Evolutionary conservation across 1,139 yeast genomes (phyloP).

Genomic region (Torulaspora globosa): DNA sequence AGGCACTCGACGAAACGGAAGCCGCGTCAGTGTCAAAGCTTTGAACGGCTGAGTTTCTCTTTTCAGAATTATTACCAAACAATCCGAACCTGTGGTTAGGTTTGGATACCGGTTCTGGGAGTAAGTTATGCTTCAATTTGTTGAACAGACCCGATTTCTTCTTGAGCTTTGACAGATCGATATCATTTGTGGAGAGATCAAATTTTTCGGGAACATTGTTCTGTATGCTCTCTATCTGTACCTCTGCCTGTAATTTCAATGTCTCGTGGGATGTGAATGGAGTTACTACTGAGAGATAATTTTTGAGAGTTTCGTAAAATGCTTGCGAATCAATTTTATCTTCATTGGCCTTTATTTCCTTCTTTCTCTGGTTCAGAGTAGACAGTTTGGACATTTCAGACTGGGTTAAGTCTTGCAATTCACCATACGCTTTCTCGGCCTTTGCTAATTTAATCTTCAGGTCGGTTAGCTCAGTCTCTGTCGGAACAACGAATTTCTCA

Average conservation of each 20-base stretch:
- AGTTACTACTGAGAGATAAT: conserved; percentile 53
- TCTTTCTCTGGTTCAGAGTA: conserved; percentile 38
- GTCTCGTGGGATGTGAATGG: conserved; percentile 73
- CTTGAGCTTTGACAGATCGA: conserved; percentile 54
- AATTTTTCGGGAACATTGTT: conserved; percentile 48
- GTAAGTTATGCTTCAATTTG: conserved; percentile 31
- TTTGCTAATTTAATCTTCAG: conserved; percentile 57
- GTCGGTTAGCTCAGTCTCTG: conserved; percentile 59
- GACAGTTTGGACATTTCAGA: conserved; percentile 35
- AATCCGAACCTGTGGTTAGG: conserved; percentile 9
- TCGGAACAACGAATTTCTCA: conserved; percentile 61
- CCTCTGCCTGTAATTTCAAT: conserved; percentile 67
- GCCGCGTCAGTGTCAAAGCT: conserved; percentile 10
- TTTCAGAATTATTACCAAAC: conserved; percentile 11
- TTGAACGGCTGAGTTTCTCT: conserved; percentile 7
- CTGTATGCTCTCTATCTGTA: conserved; percentile 85
- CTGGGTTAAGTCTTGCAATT: conserved; percentile 39
- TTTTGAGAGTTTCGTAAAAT: conserved; percentile 51
- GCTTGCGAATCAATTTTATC: conserved; percentile 43
- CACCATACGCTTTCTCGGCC: conserved; percentile 47
- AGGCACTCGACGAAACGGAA: conserved; percentile 27
- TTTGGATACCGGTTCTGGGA: conserved; percentile 21
- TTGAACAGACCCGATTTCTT: conserved; percentile 58
- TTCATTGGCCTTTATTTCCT: conserved; percentile 36
- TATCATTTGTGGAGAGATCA: conserved; percentile 52